Conservation (phyloP, 257 asterid genomes). For the Solanum dulcamara region DNA sequence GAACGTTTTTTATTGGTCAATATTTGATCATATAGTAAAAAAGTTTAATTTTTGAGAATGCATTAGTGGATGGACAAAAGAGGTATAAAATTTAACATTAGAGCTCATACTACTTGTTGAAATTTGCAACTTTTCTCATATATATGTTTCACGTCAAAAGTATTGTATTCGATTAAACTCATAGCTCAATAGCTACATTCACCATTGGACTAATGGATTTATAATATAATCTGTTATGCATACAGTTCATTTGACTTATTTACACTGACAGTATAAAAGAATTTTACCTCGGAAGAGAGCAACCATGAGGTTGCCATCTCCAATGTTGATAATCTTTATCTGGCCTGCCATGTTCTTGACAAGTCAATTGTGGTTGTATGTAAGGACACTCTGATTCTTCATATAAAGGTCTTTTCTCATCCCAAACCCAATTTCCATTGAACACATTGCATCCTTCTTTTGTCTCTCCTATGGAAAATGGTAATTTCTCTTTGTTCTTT, state of each 20-base stretch:
- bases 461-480: conserved; percentile 24
- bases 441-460: conserved; percentile 35
- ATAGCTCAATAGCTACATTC: not conserved
- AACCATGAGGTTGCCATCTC: conserved; percentile 93
- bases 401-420: conserved; percentile 56
- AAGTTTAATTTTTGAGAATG: not conserved
- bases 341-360: conserved; percentile 80
- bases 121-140: not conserved
- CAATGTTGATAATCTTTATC: conserved; percentile 66
- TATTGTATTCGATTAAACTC: not conserved
- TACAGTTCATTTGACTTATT: not conserved
- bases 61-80: not conserved
- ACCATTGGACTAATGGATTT: not conserved
- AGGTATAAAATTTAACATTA: not conserved
- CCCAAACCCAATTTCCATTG: conserved; percentile 58
- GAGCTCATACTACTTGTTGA: not conserved
- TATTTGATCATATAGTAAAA: not conserved
- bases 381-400: conserved; percentile 85
- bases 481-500: conserved; percentile 13
- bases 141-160: not conserved
- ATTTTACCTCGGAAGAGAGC: conserved; percentile 67
- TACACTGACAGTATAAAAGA: not conserved
- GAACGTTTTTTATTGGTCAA: not conserved
- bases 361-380: conserved; percentile 87
- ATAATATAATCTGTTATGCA: accelerated